These are phyloP conservation scores for Schizonepeta tenuifolia DNA, from an alignment of 257 asterid genomes.

Conservation along the genomic window DNA sequence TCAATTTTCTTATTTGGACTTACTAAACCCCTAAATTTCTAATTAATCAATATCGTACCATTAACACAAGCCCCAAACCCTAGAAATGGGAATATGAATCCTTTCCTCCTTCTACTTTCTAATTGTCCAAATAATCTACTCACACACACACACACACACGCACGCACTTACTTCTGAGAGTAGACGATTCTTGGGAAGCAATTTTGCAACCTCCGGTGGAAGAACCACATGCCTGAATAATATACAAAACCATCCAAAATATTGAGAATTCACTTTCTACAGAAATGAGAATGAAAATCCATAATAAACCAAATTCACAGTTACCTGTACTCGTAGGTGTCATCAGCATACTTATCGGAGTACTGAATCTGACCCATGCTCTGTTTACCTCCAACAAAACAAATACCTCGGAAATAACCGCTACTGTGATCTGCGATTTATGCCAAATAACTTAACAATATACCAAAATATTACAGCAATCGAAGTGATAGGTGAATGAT, in stretches of 20 bases:
- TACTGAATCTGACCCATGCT: conserved; percentile 60
- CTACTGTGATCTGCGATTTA: conserved; percentile 5
- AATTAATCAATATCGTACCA: background rate
- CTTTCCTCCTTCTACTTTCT: background rate
- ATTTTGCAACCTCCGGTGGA: conserved; percentile 53
- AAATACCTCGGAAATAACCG: background rate
- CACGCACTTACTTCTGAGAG: conserved; percentile 56
- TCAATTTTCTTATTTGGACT: too few relatives aligned
- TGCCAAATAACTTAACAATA: conserved; percentile 18
- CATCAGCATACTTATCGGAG: conserved; percentile 56
- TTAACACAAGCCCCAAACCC: background rate
- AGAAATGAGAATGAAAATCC: background rate
- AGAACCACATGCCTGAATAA: conserved; percentile 57
- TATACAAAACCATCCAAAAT: background rate
- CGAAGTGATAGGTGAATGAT: background rate
- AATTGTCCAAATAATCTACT: background rate
- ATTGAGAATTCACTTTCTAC: background rate
- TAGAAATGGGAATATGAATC: background rate
- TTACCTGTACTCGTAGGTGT: conserved; percentile 54
- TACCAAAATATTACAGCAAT: background rate
- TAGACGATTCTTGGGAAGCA: conserved; percentile 58
- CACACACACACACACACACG: background rate
- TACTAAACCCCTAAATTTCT: background rate
- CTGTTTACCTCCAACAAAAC: background rate
- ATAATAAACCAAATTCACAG: background rate